Evolutionary conservation across 129 eudicot genomes (phyloP).

Genomic region (Flaveria linearis): DNA sequence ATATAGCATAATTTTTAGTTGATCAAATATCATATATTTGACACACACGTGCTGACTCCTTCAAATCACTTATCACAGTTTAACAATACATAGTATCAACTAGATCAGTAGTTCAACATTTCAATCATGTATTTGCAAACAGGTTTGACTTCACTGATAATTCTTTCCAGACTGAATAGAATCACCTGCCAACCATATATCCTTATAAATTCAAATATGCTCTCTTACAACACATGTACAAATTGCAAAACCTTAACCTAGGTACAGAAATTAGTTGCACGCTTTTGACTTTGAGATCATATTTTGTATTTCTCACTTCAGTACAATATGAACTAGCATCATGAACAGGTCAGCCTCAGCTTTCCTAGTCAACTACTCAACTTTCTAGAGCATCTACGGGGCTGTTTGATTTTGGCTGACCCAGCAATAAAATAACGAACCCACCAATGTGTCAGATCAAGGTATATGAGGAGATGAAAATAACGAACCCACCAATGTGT

Average conservation of each 20-base stretch:
- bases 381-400: background rate
- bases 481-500: background rate
- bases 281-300: no score
- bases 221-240: background rate
- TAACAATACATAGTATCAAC: constrained; percentile 1
- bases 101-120: background rate
- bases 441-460: background rate
- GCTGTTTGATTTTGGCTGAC: no score
- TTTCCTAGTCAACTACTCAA: background rate
- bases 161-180: background rate
- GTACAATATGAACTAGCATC: no score
- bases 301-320: no score
- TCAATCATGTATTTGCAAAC: background rate
- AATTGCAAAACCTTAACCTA: background rate
- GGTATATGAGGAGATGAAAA: background rate
- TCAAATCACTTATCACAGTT: background rate
- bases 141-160: background rate
- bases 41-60: background rate
- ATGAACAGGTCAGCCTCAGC: background rate
- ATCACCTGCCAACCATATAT: constrained; percentile 5
- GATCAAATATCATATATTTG: background rate
- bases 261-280: no score
- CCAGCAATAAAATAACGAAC: no score
- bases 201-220: background rate
- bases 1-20: background rate